phyloP scores from a whole-genome alignment of 169 alveolate genomes.

The Condylostoma magnum region DNA sequence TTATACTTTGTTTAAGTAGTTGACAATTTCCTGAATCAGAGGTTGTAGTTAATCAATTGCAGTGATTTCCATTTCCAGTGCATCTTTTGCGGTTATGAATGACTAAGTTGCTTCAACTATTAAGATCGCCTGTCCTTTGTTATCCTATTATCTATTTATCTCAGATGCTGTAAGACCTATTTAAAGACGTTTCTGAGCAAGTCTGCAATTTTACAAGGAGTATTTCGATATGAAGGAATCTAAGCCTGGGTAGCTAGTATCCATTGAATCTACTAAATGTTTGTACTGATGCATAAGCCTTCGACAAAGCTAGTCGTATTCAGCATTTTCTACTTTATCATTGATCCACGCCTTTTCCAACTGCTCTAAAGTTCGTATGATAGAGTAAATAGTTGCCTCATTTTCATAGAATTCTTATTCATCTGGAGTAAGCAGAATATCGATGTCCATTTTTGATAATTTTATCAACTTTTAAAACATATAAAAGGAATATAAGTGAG shows the following conservation, averaged over 20 bases:
- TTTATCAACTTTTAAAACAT: too few relatives aligned
- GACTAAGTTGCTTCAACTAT: conserved; percentile 12
- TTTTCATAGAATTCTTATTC: conserved; percentile 23
- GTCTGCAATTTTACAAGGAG: not conserved
- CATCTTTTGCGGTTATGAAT: conserved; percentile 26
- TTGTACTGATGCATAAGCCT: conserved; percentile 11
- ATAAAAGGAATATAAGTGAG: too few relatives aligned
- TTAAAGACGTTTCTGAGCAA: conserved; percentile 5
- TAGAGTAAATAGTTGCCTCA: conserved; percentile 27
- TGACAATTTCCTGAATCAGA: conserved; percentile 7
- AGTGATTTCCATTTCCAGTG: not conserved
- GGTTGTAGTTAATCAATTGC: conserved; percentile 13
- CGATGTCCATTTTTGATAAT: too few relatives aligned
- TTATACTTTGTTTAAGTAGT: not conserved
- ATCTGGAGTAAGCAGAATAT: conserved; percentile 14
- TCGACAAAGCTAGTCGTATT: conserved; percentile 9
- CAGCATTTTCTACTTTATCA: conserved; percentile 11
- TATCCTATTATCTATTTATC: not conserved
- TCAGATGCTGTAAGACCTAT: conserved; percentile 22
- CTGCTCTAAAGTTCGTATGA: conserved; percentile 19
- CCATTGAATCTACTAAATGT: not conserved
- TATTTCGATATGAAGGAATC: conserved; percentile 7
- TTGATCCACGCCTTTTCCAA: conserved; percentile 21
- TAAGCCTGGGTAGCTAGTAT: not conserved
- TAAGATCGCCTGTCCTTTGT: not conserved